Evolutionary conservation across 2,329 filamentous ascomycete species (phyloP).

Genomic region (Ophiostoma ips): DNA sequence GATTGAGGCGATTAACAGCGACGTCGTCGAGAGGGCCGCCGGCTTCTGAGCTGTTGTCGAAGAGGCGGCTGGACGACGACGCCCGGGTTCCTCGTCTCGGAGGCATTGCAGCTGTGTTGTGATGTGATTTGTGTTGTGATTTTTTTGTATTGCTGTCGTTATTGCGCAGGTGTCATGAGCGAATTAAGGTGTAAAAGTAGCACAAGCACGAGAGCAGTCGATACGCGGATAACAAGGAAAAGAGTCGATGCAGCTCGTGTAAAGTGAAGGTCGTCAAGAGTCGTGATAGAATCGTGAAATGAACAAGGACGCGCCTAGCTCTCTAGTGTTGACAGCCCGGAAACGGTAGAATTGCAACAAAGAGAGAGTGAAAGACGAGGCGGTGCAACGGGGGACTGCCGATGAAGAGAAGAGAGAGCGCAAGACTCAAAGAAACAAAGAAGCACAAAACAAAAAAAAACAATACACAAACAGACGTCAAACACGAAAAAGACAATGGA

Average conservation of each 20-base stretch:
- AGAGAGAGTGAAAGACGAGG: neutral
- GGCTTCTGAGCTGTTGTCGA: conserved; percentile 14
- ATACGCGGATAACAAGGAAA: too few relatives aligned
- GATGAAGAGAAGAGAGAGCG: too few relatives aligned
- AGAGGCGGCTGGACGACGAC: conserved; percentile 11
- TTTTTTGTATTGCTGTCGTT: neutral
- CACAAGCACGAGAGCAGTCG: too few relatives aligned
- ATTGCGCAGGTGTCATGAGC: neutral
- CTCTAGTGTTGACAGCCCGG: neutral
- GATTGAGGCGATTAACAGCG: neutral
- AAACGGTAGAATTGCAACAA: neutral
- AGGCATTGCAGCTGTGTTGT: conserved; percentile 9
- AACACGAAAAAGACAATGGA: too few relatives aligned
- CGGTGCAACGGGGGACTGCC: neutral
- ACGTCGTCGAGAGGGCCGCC: conserved; percentile 9
- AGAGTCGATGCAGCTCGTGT: too few relatives aligned
- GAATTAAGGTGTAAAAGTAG: too few relatives aligned
- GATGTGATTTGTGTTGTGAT: neutral
- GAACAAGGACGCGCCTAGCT: neutral
- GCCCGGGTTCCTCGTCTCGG: conserved; percentile 11
- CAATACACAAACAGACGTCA: neutral
- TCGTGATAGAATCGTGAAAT: neutral
- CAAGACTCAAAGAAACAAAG: too few relatives aligned
- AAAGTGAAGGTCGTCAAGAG: neutral
- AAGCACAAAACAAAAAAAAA: neutral